These are phyloP conservation scores for Micractinium conductrix DNA, from an alignment of 139 green algal species.

Conservation along the genomic window DNA sequence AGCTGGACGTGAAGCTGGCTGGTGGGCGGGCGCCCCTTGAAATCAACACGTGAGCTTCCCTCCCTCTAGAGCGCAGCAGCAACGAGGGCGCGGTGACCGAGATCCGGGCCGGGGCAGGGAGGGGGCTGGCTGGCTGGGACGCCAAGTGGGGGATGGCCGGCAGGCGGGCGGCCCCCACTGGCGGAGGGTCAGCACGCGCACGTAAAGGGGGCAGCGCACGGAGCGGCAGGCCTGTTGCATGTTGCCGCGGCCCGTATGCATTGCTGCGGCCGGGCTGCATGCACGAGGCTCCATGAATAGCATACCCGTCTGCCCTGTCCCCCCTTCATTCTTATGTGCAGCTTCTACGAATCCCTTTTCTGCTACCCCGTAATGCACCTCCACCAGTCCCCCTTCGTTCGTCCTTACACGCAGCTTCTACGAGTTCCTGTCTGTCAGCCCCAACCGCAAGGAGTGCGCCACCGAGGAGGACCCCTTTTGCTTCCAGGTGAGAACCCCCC, in stretches of 20 bases:
- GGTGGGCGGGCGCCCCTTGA: background rate
- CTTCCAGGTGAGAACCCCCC: background rate
- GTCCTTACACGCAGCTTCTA: background rate
- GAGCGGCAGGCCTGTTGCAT: background rate
- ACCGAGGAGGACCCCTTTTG: constrained; percentile 4
- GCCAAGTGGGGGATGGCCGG: background rate
- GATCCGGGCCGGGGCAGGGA: background rate
- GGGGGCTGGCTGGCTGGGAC: background rate
- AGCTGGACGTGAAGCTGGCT: background rate
- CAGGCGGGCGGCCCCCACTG: too few species aligned
- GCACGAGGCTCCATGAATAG: too few species aligned
- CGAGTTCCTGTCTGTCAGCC: background rate
- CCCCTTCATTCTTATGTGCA: background rate
- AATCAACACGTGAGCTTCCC: constrained; percentile 1
- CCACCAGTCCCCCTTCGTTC: background rate
- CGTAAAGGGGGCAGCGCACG: background rate
- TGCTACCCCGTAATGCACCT: background rate
- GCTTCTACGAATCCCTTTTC: too few species aligned
- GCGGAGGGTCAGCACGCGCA: too few species aligned
- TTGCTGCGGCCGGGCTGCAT: too few species aligned
- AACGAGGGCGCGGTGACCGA: too few species aligned
- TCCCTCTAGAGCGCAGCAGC: too few species aligned
- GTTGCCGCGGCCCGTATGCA: background rate
- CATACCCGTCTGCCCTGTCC: background rate
- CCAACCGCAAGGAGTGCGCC: background rate